Evolutionary conservation across 2,329 filamentous ascomycete species (phyloP).

Genomic region (Diplodia corticola): DNA sequence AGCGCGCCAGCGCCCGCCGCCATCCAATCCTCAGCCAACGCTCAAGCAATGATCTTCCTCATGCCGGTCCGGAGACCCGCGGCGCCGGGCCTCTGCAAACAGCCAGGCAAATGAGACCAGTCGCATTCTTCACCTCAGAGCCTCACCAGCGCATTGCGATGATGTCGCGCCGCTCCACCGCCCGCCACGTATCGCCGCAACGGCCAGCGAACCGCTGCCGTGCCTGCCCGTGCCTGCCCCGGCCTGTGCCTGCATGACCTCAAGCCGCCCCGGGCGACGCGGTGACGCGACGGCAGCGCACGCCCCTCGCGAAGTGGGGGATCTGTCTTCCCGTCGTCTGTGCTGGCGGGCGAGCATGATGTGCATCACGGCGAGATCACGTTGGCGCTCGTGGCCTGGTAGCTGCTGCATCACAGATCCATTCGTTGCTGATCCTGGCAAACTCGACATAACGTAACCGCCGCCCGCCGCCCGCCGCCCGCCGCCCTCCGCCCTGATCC

Average conservation of each 20-base stretch:
- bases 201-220: slow-evolving; percentile 6
- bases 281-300: slow-evolving; percentile 20
- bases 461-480: background rate
- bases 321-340: slow-evolving; percentile 14
- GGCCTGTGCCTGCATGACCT: slow-evolving; percentile 7
- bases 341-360: slow-evolving; percentile 15
- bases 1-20: slow-evolving; percentile 10
- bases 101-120: slow-evolving; percentile 15
- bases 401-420: slow-evolving; percentile 17
- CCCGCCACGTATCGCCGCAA: slow-evolving; percentile 16
- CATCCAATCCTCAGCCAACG: slow-evolving; percentile 3
- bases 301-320: slow-evolving; percentile 19
- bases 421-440: slow-evolving; percentile 15
- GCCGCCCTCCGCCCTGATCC: background rate
- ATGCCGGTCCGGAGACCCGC: slow-evolving; percentile 20
- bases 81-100: slow-evolving; percentile 21
- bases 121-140: slow-evolving; percentile 19
- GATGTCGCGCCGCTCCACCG: background rate
- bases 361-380: slow-evolving; percentile 20
- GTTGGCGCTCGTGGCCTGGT: slow-evolving; percentile 20
- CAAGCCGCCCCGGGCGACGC: background rate
- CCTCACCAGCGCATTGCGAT: slow-evolving; percentile 17
- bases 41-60: slow-evolving; percentile 20
- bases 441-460: slow-evolving; percentile 13
- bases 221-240: background rate